Evolutionary conservation across 2,329 filamentous ascomycete species (phyloP), one percentile per base, ranked within the genome.

Genomic region (Diplodia mutila): DNA sequence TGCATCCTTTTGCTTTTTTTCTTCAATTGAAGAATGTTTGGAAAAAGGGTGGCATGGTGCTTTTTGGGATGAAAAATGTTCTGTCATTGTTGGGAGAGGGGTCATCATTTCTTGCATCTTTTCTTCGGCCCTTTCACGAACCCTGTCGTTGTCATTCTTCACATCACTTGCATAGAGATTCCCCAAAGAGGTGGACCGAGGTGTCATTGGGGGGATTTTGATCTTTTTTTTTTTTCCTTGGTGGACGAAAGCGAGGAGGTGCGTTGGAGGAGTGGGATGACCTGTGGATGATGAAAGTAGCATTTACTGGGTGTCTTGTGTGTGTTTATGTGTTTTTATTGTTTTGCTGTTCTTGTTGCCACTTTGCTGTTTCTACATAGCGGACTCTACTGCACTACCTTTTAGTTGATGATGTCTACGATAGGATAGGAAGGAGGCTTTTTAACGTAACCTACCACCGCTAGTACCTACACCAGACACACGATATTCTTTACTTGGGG

Each of bases 351-450:
- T 59, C 12, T 27, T 27, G 51, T 59, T 27, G 51, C 8, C 27
- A 52, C 9, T 37, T 61, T 48, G 16, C 16, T 59, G 34, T 51
- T 63, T 25, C 59, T 63, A 63, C 42, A 63, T 63, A 63, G 59
- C 59, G 59, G 46, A 37, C 55, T n/a, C 55, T 61, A 61, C 55
- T 61, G 55, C 55, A 61, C 37, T 42, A 59, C 34, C 37, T 61
- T 61, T 61, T 63, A 63, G 59, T 63, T 63, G 59, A 63, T 63
- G 59, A 63, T 51, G 59, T 63, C 59, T 51, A 63, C 59, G 59
- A 63, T 63, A 61, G 55, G 55, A 61, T 61, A 63, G 59, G 59
- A 63, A 63, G 59, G 59, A 63, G 59, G 59, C 42, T 25, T 63
- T 63, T 63, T 63, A 34, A 63, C 42, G 59, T 51, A 63, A 63